These are phyloP conservation scores for Pythium inflatum DNA, from an alignment of 352 stramenopile species.

Conservation along the genomic window DNA sequence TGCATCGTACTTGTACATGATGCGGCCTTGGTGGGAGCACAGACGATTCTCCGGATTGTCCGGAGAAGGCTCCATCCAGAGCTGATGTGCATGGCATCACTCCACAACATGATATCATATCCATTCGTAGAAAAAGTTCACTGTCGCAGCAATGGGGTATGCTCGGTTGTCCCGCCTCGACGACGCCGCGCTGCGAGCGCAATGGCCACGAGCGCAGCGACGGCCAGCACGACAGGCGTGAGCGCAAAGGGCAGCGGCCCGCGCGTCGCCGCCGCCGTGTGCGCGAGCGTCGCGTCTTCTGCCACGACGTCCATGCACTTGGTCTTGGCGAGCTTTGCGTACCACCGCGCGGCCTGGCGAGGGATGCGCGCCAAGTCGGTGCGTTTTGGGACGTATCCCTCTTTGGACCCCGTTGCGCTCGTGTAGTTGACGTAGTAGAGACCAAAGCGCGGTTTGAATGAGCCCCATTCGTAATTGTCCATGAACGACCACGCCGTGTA, in stretches of 20 bases:
- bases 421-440: slow-evolving; percentile 74
- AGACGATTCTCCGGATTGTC: too few species aligned
- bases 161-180: slow-evolving; percentile 3
- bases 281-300: neutral
- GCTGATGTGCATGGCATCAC: too few species aligned
- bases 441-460: slow-evolving; percentile 64
- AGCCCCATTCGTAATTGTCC: slow-evolving; percentile 96
- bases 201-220: neutral
- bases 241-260: neutral
- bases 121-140: too few species aligned
- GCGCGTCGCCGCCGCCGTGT: neutral
- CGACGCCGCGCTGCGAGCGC: neutral
- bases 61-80: too few species aligned
- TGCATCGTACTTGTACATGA: too few species aligned
- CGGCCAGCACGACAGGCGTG: neutral
- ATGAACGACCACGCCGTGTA: slow-evolving; percentile 95
- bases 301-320: slow-evolving; percentile 51
- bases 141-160: slow-evolving; percentile 7
- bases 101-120: too few species aligned
- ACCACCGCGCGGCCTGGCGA: slow-evolving; percentile 64
- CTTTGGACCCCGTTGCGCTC: slow-evolving; percentile 37
- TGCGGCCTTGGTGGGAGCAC: too few species aligned
- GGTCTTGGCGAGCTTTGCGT: slow-evolving; percentile 52
- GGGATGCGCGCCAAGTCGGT: slow-evolving; percentile 46
- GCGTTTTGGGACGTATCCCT: slow-evolving; percentile 35